Conservation (phyloP, 2,329 filamentous ascomycete species). For the Xylaria hypoxylon region DNA sequence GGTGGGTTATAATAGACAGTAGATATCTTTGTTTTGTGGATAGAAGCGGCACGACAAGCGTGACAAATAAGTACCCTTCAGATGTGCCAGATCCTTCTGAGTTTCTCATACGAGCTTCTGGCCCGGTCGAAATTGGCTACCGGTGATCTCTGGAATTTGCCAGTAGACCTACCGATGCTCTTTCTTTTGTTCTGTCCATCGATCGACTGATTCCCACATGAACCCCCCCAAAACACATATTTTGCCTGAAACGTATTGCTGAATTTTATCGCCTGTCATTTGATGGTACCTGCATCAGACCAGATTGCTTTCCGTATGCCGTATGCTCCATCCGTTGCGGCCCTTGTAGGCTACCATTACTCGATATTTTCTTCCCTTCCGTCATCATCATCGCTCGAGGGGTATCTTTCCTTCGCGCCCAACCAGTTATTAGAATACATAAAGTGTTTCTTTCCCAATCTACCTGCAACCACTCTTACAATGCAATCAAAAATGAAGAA, state of each 20-base stretch:
- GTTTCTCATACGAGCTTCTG: conserved; percentile 29
- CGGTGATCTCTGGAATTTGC: conserved; percentile 29
- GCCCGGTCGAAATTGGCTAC: conserved; percentile 27
- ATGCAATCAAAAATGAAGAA: conserved; percentile 37
- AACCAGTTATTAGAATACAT: conserved; percentile 36
- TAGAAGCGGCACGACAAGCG: conserved; percentile 27
- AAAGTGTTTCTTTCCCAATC: conserved; percentile 40
- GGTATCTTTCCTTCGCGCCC: conserved; percentile 46
- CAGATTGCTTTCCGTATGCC: conserved; percentile 30
- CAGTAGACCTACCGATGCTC: conserved; percentile 19
- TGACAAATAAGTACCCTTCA: conserved; percentile 34
- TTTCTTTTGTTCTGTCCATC: conserved; percentile 16
- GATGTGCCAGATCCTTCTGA: conserved; percentile 33
- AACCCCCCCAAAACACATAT: conserved; percentile 31
- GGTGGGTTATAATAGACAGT: conserved; percentile 27
- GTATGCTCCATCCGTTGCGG: conserved; percentile 21
- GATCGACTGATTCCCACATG: conserved; percentile 26
- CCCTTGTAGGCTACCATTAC: conserved; percentile 33
- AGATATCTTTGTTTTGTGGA: conserved; percentile 22
- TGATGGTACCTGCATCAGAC: conserved; percentile 38
- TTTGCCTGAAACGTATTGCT: conserved; percentile 40
- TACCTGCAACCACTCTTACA: conserved; percentile 41
- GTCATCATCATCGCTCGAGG: conserved; percentile 37
- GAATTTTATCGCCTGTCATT: conserved; percentile 36
- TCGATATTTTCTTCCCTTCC: conserved; percentile 31